Evolutionary conservation across 148 eudicot species (phyloP).

Genomic region (Spergularia bocconei): DNA sequence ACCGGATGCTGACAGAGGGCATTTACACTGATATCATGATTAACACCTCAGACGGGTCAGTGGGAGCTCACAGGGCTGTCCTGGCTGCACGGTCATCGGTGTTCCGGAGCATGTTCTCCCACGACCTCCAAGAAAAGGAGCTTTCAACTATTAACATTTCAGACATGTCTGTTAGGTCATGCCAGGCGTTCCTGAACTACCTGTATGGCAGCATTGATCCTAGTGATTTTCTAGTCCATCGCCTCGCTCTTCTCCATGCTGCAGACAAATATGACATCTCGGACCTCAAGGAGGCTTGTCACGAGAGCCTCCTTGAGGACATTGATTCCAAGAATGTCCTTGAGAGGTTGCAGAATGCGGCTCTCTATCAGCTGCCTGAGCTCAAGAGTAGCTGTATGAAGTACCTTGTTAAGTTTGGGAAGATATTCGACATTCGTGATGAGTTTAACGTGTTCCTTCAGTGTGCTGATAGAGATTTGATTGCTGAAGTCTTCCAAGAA

Average conservation of each 20-base stretch:
- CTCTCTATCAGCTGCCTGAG: conserved; percentile 62
- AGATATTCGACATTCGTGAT: conserved; percentile 73
- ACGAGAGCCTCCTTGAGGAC: conserved; percentile 77
- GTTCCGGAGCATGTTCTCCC: conserved; percentile 82
- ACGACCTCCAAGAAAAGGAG: conserved; percentile 75
- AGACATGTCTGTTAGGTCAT: conserved; percentile 71
- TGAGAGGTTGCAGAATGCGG: conserved; percentile 73
- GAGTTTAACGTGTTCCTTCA: conserved; percentile 65
- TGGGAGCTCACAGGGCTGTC: conserved; percentile 80
- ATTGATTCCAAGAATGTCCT: conserved; percentile 73
- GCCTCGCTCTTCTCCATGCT: conserved; percentile 67
- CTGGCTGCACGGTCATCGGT: conserved; percentile 84
- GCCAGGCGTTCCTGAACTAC: conserved; percentile 69
- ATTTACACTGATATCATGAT: conserved; percentile 84
- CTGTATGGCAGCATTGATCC: conserved; percentile 57
- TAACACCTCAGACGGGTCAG: conserved; percentile 60
- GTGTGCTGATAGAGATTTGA: conserved; percentile 73
- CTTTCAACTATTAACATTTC: conserved; percentile 57
- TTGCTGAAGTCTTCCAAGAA: conserved; percentile 69
- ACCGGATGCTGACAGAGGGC: conserved; percentile 69
- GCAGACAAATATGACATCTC: conserved; percentile 83
- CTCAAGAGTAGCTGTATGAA: conserved; percentile 66
- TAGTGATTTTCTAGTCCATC: conserved; percentile 61
- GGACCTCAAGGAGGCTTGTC: conserved; percentile 83
- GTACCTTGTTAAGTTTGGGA: conserved; percentile 84